Evolutionary conservation across 305 asterid genomes (phyloP), one percentile per base, ranked within the genome.

Genomic region (Plantago rigida): DNA sequence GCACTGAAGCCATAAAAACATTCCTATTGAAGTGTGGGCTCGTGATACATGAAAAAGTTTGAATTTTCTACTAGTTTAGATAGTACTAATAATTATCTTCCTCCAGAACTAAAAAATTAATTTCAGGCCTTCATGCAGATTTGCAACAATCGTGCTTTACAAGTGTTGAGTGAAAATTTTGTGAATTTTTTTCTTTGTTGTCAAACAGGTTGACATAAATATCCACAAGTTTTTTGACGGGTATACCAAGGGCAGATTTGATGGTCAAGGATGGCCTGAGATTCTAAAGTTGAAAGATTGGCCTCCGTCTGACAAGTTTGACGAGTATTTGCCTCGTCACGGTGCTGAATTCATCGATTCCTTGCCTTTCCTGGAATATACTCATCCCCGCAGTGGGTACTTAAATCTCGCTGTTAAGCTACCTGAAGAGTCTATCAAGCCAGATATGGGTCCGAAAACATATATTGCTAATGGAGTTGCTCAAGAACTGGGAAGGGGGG

Each of bases 371-470:
- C 77, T 75, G 64, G 82, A 68, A 48, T 79, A 79, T 48, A 72
- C 82, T 19, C 79, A 81, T 66, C 86, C 86, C 58, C 68, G 29
- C 10, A 61, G 62, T 58, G 80, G 84, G 34, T 60, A 69, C 57
- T 75, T 78, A 22, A 81, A 78, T 57, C 73, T 74, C 26, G 81
- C 82, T 34, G 69, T 66, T 2, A 78, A 71, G 66, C 64, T 81
- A 59, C 87, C 82, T 13, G 13, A 56, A 24, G 12, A 29, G 46
- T 50, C 69, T 29, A 31, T 41, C 56, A 78, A 78, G 78, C 86
- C 83, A 62, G 86, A 81, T 60, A 46, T 81, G 70, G 86, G 86
- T 63, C 86, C 83, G 1, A 81, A 81, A 71, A 74, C 86, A 26
- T 75, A 78, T 65, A 78, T 81, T 41, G 86, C 77, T 34, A 75